Evolutionary conservation across 2,329 filamentous ascomycete genomes (phyloP).

Genomic region (Helminthosporium solani): DNA sequence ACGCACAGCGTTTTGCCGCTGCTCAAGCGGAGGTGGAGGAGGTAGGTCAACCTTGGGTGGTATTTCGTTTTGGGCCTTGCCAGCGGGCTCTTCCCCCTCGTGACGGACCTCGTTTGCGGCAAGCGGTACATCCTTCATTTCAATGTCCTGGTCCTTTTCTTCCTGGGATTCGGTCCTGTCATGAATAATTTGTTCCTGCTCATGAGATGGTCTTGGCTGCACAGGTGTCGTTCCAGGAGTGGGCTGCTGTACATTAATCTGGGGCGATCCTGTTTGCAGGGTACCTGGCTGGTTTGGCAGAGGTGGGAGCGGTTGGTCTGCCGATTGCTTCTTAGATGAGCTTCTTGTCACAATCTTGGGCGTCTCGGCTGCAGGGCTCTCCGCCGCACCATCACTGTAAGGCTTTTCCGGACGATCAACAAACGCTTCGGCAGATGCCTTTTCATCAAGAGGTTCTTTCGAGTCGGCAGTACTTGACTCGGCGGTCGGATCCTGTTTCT

Average conservation of each 20-base stretch:
- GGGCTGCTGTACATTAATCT: conserved; percentile 48
- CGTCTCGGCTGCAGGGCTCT: conserved; percentile 26
- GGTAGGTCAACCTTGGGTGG: conserved; percentile 52
- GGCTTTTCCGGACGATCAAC: conserved; percentile 21
- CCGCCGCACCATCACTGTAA: conserved; percentile 25
- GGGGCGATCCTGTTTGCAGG: conserved; percentile 38
- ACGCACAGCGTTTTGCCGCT: conserved; percentile 44
- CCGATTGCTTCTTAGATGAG: conserved; percentile 34
- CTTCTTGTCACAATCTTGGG: conserved; percentile 34
- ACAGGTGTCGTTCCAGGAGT: conserved; percentile 46
- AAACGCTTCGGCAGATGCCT: conserved; percentile 33
- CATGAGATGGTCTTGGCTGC: conserved; percentile 36
- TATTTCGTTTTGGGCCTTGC: conserved; percentile 26
- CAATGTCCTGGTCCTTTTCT: conserved; percentile 56
- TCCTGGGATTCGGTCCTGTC: conserved; percentile 52
- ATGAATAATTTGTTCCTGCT: conserved; percentile 48
- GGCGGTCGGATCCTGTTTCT: conserved; percentile 43
- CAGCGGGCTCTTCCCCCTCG: conserved; percentile 33
- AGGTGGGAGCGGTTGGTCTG: conserved; percentile 31
- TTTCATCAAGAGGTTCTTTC: conserved; percentile 49
- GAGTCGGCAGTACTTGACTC: conserved; percentile 49
- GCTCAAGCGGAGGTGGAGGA: conserved; percentile 56
- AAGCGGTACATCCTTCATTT: conserved; percentile 64
- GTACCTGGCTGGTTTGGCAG: conserved; percentile 30
- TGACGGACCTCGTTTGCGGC: conserved; percentile 53